Percentiles rank a stretch among this genome's conserved stretches.
phyloP scores from a whole-genome alignment of 2,329 filamentous ascomycete genomes.

The Lasiodiplodia theobromae region DNA sequence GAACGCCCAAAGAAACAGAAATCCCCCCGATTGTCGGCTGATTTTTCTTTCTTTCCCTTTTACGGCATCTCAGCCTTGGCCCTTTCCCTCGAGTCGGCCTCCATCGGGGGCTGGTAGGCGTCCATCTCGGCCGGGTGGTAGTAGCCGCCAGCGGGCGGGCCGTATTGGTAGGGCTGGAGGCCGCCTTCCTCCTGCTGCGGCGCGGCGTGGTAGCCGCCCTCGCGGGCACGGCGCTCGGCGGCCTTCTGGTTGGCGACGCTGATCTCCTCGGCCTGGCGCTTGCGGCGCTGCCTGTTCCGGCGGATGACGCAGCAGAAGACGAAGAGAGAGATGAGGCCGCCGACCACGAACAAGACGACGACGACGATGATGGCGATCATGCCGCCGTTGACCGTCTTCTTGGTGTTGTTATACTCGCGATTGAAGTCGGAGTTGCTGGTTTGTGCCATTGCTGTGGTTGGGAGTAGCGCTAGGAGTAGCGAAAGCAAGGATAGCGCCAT shows the following conservation, averaged over 20 bases:
- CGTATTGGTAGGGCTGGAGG: constrained; percentile 3
- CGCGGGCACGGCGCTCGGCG: constrained; percentile 2
- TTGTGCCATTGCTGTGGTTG: neutral
- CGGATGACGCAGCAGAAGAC: constrained; percentile 16
- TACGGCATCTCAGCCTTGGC: constrained; percentile 17
- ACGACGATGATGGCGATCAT: constrained; percentile 14
- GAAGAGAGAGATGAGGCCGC: neutral
- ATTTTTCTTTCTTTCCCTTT: neutral
- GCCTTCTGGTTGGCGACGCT: constrained; percentile 7
- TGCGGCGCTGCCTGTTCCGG: constrained; percentile 5
- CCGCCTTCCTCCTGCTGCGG: constrained; percentile 3
- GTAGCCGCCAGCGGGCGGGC: neutral
- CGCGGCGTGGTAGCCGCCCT: constrained; percentile 1
- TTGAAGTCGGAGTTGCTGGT: neutral
- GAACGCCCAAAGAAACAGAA: neutral
- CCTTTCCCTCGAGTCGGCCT: constrained; percentile 4
- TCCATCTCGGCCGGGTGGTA: constrained; percentile 4
- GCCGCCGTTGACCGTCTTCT: neutral
- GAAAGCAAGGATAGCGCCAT: neutral
- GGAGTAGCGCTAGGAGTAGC: neutral
- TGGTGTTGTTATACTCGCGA: neutral
- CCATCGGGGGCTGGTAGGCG: neutral
- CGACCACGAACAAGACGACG: neutral
- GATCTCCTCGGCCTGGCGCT: constrained; percentile 6
- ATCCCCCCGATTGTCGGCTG: neutral